These are phyloP conservation scores for Guadua angustifolia DNA, from an alignment of 176 grass and related monocot species.

Conservation along the genomic window DNA sequence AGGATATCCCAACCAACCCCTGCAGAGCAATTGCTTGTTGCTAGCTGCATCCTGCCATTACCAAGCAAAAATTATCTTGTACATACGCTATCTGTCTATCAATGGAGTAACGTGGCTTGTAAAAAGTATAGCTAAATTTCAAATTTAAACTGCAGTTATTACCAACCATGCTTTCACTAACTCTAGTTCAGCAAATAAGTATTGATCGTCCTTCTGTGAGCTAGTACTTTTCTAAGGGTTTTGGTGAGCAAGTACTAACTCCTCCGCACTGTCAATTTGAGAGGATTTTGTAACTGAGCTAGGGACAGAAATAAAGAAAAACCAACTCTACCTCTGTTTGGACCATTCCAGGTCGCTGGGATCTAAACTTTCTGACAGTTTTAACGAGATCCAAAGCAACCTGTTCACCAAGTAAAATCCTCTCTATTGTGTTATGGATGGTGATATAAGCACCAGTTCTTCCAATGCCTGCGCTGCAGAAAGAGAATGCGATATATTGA, in stretches of 20 bases:
- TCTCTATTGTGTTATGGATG: slow-evolving; percentile 83
- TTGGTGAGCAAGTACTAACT: not conserved
- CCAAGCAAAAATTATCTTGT: not conserved
- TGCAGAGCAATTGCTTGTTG: not conserved
- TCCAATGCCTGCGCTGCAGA: slow-evolving; percentile 86
- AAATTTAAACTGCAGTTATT: not conserved
- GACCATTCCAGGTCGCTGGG: slow-evolving; percentile 71
- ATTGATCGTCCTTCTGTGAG: not conserved
- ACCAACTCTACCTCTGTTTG: slow-evolving; percentile 65
- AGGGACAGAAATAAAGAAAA: slow-evolving; percentile 1
- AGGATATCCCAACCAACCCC: not conserved
- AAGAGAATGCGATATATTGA: slow-evolving; percentile 41
- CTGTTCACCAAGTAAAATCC: slow-evolving; percentile 66
- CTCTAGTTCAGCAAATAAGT: slow-evolving; percentile 8
- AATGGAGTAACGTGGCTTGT: not conserved
- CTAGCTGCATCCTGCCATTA: not conserved
- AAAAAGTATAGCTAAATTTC: not conserved
- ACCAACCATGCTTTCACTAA: not conserved
- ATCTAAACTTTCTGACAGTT: slow-evolving; percentile 75
- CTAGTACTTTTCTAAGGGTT: not conserved
- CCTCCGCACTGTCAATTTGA: not conserved
- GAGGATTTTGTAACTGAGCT: not conserved
- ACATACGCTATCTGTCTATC: not conserved
- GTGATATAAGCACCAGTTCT: slow-evolving; percentile 87
- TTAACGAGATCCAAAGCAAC: slow-evolving; percentile 55